Conservation (phyloP, 306 rosid genomes). For the Sindora glabra region DNA sequence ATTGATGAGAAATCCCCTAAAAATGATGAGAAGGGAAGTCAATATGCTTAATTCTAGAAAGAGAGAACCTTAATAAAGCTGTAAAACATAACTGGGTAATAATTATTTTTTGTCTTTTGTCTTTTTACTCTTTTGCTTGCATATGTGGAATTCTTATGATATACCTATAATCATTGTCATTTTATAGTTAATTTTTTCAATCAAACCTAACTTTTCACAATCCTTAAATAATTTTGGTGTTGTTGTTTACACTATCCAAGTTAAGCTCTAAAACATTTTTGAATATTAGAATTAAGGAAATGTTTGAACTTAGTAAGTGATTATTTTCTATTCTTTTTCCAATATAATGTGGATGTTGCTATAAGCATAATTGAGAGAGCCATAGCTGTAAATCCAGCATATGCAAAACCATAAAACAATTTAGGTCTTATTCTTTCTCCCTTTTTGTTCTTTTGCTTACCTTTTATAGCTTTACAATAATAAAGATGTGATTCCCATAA, state of each 20-base stretch:
- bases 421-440: slow-evolving; percentile 28
- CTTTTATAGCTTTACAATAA: not conserved
- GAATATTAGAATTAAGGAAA: not conserved
- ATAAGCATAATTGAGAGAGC: slow-evolving; percentile 66
- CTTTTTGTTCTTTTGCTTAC: not conserved
- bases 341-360: slow-evolving; percentile 69
- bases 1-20: no score
- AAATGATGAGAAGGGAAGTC: no score
- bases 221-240: slow-evolving; percentile 71
- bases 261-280: not conserved
- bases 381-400: slow-evolving; percentile 58
- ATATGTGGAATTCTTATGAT: not conserved
- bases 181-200: slow-evolving; percentile 48
- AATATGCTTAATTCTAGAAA: no score
- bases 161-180: not conserved
- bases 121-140: not conserved
- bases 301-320: not conserved
- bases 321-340: slow-evolving; percentile 10
- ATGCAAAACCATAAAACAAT: slow-evolving; percentile 63
- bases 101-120: not conserved
- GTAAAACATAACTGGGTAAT: slow-evolving; percentile 58
- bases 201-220: slow-evolving; percentile 59
- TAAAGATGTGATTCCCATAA: not conserved
- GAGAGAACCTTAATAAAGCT: slow-evolving; percentile 66
- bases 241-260: slow-evolving; percentile 68